Base-by-base conservation (phyloP, 2,329 filamentous ascomycete genomes). In the Verticillium isaacii region DNA sequence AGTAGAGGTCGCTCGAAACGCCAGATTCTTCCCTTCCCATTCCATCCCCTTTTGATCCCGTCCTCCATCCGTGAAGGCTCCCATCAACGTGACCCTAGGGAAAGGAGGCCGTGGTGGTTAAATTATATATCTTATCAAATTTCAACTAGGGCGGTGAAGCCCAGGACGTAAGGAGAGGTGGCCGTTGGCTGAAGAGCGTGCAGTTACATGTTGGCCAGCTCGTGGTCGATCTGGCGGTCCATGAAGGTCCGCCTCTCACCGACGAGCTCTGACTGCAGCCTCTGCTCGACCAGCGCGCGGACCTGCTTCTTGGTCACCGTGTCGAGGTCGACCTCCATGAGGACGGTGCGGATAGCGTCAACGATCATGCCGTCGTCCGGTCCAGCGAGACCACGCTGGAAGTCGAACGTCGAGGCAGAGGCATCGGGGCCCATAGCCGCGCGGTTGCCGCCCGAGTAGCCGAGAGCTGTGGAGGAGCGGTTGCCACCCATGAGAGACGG, bases 251-350 rank as follows among this genome's bases (percentile, higher is more conserved):
- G 88, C 74, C 92, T 89, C 76, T 97, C 93, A 25, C 93, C 93
- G 0, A 85, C 82, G 62, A 98, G 82, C 74, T 97, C 93, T 5
- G 91, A 94, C 79, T 97, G 94, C 65, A 99, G 78, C 70, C 93
- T 86, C 80, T 97, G 93, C 79, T 99, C 95, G 14, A 97, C 93
- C 55, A 98, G 83, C 3, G 91, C 93, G 58, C 91, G 85, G 61
- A 95, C 89, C 78, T 98, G 94, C 80, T 99, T 99, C 87, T 98
- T 99, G 7, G 95, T 99, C 57, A 98, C 92, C n/a, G 85, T 94
- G 74, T 99, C 95, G 52, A 99, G 82, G 74, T 99, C 94, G 0
- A 97, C 93, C 70, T 97, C 94, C 17, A 83, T 78, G 65, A 99
- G 81, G 68, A 95, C 95, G 58, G 84, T 81, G 70, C 92, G 90